Evolutionary conservation across 2,329 filamentous ascomycete genomes (phyloP).

Genomic region (Hortaea werneckii): DNA sequence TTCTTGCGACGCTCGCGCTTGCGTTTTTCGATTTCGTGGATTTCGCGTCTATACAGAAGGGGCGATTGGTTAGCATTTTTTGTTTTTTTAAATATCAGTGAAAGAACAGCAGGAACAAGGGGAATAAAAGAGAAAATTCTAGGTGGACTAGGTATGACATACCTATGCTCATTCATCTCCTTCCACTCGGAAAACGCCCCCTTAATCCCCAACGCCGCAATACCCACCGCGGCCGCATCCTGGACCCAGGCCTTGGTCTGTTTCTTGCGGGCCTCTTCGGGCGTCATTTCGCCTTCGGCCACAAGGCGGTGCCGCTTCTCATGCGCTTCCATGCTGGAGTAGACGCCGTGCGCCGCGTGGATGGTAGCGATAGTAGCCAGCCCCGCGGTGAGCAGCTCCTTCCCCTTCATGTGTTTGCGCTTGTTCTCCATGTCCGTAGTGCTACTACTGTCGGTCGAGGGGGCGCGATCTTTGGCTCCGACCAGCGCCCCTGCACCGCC

Average conservation of each 20-base stretch:
- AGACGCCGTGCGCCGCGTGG: conserved; percentile 56
- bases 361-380: conserved; percentile 59
- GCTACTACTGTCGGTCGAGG: conserved; percentile 25
- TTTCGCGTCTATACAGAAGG: conserved; percentile 24
- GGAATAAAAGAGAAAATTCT: too few relatives aligned
- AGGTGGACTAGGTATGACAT: too few relatives aligned
- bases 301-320: conserved; percentile 51
- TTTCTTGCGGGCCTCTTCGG: conserved; percentile 52
- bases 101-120: too few relatives aligned
- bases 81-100: background rate
- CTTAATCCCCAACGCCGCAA: conserved; percentile 59
- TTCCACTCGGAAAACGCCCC: conserved; percentile 57
- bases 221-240: conserved; percentile 54
- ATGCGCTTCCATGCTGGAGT: conserved; percentile 53
- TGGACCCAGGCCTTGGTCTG: conserved; percentile 54
- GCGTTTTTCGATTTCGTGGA: conserved; percentile 43
- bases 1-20: conserved; percentile 31
- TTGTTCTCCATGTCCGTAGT: conserved; percentile 49
- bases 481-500: conserved; percentile 4
- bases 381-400: conserved; percentile 56
- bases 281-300: conserved; percentile 52
- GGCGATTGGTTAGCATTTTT: conserved; percentile 9
- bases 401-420: conserved; percentile 55
- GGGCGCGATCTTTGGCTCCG: conserved; percentile 8
- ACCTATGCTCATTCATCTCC: conserved; percentile 53